phyloP scores from a whole-genome alignment of 2,329 filamentous ascomycete species.

The Colletotrichum camelliae region DNA sequence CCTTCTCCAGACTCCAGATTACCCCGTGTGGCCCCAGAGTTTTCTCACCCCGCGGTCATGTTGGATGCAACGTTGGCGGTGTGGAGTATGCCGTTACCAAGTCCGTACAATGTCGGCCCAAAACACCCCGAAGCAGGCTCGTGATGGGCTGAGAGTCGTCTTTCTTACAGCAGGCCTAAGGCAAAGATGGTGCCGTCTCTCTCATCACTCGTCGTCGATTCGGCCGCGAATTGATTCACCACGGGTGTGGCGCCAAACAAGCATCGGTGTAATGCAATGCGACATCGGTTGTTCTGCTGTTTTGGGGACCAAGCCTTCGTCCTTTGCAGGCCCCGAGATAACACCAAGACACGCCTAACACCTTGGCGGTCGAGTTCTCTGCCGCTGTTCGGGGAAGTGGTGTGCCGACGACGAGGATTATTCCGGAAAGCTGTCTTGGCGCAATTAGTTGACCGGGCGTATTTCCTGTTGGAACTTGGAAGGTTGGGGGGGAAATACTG shows the following conservation, averaged over 20 bases:
- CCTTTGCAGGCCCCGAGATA: neutral
- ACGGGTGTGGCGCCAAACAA: neutral
- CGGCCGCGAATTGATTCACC: neutral
- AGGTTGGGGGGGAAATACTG: neutral
- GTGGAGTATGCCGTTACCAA: neutral
- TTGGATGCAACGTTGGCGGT: neutral
- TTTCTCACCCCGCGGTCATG: neutral
- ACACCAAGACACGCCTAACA: neutral
- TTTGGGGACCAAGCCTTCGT: neutral
- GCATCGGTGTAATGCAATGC: conserved; percentile 7
- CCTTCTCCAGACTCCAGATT: conserved; percentile 5
- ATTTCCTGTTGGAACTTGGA: neutral
- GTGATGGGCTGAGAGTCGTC: neutral
- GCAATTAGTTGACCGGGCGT: neutral
- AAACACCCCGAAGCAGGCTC: neutral
- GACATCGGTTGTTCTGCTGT: neutral
- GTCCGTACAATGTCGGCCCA: neutral
- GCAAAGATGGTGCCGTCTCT: neutral
- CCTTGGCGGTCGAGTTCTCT: neutral
- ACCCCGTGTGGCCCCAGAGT: conserved; percentile 3
- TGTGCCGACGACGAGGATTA: conserved; percentile 1
- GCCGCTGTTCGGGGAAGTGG: neutral
- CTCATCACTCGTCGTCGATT: neutral
- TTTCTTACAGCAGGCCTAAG: neutral
- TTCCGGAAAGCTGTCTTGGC: neutral